These are phyloP conservation scores for Peltaster fructicola DNA, from an alignment of 2,329 filamentous ascomycete genomes.

Conservation along the genomic window DNA sequence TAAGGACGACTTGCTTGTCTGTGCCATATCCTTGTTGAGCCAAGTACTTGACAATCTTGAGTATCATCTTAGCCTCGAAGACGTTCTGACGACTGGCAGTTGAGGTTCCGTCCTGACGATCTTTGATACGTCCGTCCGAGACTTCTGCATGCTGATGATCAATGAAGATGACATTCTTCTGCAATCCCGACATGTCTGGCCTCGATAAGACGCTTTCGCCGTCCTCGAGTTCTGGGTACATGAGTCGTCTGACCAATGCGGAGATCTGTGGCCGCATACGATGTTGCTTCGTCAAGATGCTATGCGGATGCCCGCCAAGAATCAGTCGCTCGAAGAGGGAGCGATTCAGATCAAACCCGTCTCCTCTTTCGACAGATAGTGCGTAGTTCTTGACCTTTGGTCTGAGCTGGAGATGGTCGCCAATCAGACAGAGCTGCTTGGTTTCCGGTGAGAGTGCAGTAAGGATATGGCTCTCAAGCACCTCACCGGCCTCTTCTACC, in stretches of 20 bases:
- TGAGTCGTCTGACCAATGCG: constrained; percentile 34
- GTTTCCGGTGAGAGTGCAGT: constrained; percentile 41
- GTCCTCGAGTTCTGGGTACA: constrained; percentile 42
- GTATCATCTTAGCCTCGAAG: constrained; percentile 45
- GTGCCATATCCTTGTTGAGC: constrained; percentile 46
- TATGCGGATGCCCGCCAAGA: constrained; percentile 8
- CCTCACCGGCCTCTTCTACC: constrained; percentile 48
- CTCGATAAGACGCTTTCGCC: constrained; percentile 21
- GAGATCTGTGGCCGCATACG: constrained; percentile 50
- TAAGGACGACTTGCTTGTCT: constrained; percentile 50
- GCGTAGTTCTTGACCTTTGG: constrained; percentile 39
- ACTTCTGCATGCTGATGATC: constrained; percentile 35
- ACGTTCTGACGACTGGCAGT: constrained; percentile 25
- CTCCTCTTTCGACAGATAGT: constrained; percentile 33
- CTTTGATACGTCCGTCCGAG: constrained; percentile 4
- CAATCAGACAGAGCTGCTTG: constrained; percentile 45
- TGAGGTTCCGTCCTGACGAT: constrained; percentile 6
- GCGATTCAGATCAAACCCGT: constrained; percentile 39
- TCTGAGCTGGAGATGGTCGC: constrained; percentile 45
- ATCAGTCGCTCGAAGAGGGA: constrained; percentile 44
- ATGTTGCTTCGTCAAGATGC: constrained; percentile 38
- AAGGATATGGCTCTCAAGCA: constrained; percentile 46
- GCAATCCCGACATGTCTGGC: constrained; percentile 35
- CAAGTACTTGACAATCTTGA: constrained; percentile 44
- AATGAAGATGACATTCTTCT: constrained; percentile 38